Evolutionary conservation across 805 yeast species (phyloP).

Genomic region (Ogataea pignaliae): DNA sequence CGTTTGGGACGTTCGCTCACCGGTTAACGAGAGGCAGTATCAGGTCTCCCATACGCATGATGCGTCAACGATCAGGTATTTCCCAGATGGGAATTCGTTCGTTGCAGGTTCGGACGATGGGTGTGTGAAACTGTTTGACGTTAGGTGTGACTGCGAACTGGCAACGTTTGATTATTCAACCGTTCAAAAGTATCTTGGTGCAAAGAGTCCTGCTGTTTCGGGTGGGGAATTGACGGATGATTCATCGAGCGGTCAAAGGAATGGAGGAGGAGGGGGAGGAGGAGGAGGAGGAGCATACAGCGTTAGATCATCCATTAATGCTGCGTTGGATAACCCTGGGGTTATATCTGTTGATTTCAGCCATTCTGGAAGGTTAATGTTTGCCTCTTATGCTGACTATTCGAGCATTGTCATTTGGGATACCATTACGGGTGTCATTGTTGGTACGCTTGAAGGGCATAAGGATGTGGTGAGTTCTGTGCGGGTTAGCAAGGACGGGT

Average conservation of each 20-base stretch:
- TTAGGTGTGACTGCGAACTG: slow-evolving; percentile 71
- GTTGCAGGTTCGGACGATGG: slow-evolving; percentile 82
- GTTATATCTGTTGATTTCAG: slow-evolving; percentile 71
- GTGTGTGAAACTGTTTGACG: slow-evolving; percentile 60
- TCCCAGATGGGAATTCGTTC: slow-evolving; percentile 68
- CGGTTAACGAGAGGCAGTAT: slow-evolving; percentile 36
- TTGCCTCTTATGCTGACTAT: slow-evolving; percentile 69
- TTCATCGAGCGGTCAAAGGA: slow-evolving; percentile 4
- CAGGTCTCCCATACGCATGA: slow-evolving; percentile 53
- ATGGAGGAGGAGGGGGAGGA: neutral
- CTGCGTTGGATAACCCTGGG: slow-evolving; percentile 56
- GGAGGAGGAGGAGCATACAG: slow-evolving; percentile 4
- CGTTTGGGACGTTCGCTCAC: slow-evolving; percentile 60
- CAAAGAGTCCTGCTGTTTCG: slow-evolving; percentile 3
- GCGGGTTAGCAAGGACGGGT: slow-evolving; percentile 66
- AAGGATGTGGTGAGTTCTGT: slow-evolving; percentile 58
- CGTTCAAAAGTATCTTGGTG: slow-evolving; percentile 9
- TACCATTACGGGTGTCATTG: slow-evolving; percentile 54
- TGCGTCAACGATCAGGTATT: slow-evolving; percentile 55
- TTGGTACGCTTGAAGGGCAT: slow-evolving; percentile 67
- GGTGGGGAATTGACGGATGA: slow-evolving; percentile 7
- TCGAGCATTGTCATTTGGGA: slow-evolving; percentile 76
- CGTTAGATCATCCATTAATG: slow-evolving; percentile 24
- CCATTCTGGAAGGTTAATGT: slow-evolving; percentile 67
- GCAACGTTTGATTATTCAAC: slow-evolving; percentile 38